Percentiles rank a stretch among this genome's conserved stretches.
Conservation (phyloP, 2,329 filamentous ascomycete species). For the Karstenula rhodostoma region DNA sequence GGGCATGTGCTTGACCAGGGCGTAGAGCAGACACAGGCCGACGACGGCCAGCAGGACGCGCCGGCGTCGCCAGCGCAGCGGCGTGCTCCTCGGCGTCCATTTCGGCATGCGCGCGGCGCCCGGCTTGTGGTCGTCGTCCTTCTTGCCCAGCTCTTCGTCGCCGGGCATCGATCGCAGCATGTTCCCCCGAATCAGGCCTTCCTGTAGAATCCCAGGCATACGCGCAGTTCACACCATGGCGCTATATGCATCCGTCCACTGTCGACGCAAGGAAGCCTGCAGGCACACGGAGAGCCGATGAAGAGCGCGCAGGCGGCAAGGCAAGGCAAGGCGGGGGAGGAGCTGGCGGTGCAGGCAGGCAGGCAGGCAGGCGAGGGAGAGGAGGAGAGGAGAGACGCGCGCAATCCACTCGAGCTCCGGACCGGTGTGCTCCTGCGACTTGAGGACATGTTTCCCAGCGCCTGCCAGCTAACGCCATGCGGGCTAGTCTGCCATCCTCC, state of each 20-base stretch:
- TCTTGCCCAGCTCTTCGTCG: constrained; percentile 71
- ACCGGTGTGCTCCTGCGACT: neutral
- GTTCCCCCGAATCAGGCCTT: constrained; percentile 34
- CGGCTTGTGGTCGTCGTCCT: constrained; percentile 67
- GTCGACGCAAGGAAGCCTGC: constrained; percentile 25
- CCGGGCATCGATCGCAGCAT: constrained; percentile 54
- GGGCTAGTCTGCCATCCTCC: neutral
- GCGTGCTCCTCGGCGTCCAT: constrained; percentile 31
- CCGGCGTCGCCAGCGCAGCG: constrained; percentile 57
- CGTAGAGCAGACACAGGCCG: constrained; percentile 62
- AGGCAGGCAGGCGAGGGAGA: neutral
- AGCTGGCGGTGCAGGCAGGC: neutral
- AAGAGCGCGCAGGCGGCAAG: constrained; percentile 1
- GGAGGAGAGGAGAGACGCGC: neutral
- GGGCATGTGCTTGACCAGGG: constrained; percentile 72
- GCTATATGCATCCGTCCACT: constrained; percentile 25
- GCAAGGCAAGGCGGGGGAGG: neutral
- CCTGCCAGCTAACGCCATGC: neutral
- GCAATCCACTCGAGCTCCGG: constrained; percentile 2
- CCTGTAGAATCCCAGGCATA: constrained; percentile 41
- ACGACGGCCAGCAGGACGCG: constrained; percentile 53
- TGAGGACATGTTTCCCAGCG: constrained; percentile 15
- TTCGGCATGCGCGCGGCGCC: constrained; percentile 41
- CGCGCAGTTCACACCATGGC: constrained; percentile 37
- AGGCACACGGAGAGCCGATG: neutral